phyloP scores from a whole-genome alignment of 1,284 basidiomycete species.

The Xerocomus amazonicus region DNA sequence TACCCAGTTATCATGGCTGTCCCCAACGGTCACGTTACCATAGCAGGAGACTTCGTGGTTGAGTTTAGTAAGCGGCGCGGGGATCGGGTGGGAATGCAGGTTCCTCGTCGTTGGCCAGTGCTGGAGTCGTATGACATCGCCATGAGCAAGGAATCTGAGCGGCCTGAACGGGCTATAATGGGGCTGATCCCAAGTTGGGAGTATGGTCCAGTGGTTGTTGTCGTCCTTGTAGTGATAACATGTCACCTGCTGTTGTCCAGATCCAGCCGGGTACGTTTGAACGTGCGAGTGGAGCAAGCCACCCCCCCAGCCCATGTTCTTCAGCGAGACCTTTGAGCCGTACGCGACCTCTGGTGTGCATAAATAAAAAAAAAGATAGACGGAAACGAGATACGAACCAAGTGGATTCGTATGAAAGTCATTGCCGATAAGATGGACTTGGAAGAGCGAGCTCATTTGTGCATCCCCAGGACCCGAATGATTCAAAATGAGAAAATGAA shows the following conservation, averaged over 20 bases:
- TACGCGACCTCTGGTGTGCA: conserved; percentile 71
- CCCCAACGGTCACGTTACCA: conserved; percentile 85
- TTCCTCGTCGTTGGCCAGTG: conserved; percentile 85
- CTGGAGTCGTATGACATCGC: conserved; percentile 77
- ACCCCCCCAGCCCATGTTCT: conserved; percentile 98
- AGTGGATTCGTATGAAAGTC: conserved; percentile 88
- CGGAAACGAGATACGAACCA: conserved; percentile 42
- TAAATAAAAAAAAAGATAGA: neutral
- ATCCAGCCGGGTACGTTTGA: conserved; percentile 92
- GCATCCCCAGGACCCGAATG: conserved; percentile 95
- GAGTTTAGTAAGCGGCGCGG: conserved; percentile 88
- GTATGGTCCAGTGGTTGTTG: conserved; percentile 91
- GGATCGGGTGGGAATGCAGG: conserved; percentile 88
- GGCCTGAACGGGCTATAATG: conserved; percentile 61
- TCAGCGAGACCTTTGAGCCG: conserved; percentile 90
- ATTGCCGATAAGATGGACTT: conserved; percentile 94
- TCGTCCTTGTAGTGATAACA: conserved; percentile 99
- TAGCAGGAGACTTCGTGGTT: conserved; percentile 93
- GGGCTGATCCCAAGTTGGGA: conserved; percentile 78
- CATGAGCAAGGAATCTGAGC: conserved; percentile 72
- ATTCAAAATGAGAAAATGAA: conserved; percentile 93
- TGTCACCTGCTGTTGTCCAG: conserved; percentile 93
- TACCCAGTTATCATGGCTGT: conserved; percentile 87
- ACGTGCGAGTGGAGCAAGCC: conserved; percentile 96
- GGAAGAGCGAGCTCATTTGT: conserved; percentile 98